Evolutionary conservation across 352 stramenopile species (phyloP), one percentile per base, ranked within the genome.

Genomic region (Phytophthora aleatoria): DNA sequence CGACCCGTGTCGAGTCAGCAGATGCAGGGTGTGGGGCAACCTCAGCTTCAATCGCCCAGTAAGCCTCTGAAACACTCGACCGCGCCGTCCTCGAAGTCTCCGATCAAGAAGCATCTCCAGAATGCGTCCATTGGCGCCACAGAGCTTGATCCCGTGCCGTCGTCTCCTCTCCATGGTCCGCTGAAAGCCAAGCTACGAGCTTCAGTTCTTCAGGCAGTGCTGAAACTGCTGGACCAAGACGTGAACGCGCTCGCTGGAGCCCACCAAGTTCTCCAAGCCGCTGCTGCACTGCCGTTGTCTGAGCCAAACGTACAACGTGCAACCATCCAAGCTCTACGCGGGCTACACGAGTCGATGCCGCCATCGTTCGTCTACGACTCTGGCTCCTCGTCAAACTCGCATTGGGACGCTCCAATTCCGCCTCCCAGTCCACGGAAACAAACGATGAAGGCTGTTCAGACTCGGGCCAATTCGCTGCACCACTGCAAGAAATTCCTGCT

Each of bases 401-500:
- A 62, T 30, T 73, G 51, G 39, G 61, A 59, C 26, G 31, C 31
- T 6, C 28, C 50, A 41, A 33, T 41, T 12, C n/a, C 38, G 35
- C 13, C 20, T 20, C 20, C 31, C 41, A 69, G 48, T 35, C 35
- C 33, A 13, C 49, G n/a, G 28, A 73, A 57, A 52, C 63, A 53
- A 62, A 12, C 48, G n/a, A 24, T 36, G 15, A 55, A 59, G 20
- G 20, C 20, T 20, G 20, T 20, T 20, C 20, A 20, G 16, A 20
- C 47, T 51, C 15, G 16, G 45, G 8, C 33, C 16, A 38, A 27
- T 9, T 88, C 74, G 26, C 55, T 89, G 8, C 62, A 74, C 45
- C 75, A 85, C 56, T 91, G 83, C 70, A 84, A 81, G 48, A 72
- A 77, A 27, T 94, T 92, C 50, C 51, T 94, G 43, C 74, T 91